These are phyloP conservation scores for Backusella psychrophila DNA, from an alignment of 192 early-diverging fungal species.

Conservation along the genomic window DNA sequence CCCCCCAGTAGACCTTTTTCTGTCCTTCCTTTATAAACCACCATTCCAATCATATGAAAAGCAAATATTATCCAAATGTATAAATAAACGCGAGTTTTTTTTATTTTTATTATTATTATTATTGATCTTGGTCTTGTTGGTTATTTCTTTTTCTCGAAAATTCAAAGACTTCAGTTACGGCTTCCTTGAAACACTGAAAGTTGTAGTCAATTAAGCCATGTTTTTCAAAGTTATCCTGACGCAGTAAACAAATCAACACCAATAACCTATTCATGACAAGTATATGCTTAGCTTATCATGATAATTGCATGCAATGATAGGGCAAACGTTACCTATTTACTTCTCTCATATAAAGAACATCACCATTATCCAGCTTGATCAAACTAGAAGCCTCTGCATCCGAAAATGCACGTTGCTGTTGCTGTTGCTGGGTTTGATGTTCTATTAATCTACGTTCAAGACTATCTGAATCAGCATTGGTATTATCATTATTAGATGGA, in stretches of 20 bases:
- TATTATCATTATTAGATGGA: neutral
- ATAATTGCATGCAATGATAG: neutral
- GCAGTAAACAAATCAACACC: constrained; percentile 73
- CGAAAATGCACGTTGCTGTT: neutral
- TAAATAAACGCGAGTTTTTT: constrained; percentile 2
- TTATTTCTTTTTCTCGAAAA: constrained; percentile 37
- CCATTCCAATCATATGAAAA: neutral
- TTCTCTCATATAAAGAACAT: constrained; percentile 73
- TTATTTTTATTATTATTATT: neutral
- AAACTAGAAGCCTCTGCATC: constrained; percentile 61
- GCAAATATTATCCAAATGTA: neutral
- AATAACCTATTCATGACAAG: constrained; percentile 48
- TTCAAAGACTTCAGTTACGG: constrained; percentile 78
- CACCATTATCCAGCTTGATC: constrained; percentile 77
- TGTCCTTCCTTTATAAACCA: neutral
- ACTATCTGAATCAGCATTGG: constrained; percentile 3
- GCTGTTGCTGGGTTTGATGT: neutral
- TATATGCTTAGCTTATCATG: neutral
- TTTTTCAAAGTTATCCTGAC: constrained; percentile 83
- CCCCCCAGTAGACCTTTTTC: neutral
- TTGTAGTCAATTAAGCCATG: constrained; percentile 87
- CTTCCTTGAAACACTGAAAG: constrained; percentile 77
- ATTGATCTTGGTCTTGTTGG: constrained; percentile 10
- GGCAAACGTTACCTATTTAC: constrained; percentile 63
- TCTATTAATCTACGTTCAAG: constrained; percentile 10